Conservation (phyloP, 371 early-diverging fungal genomes). For the Mortierella sp. region DNA sequence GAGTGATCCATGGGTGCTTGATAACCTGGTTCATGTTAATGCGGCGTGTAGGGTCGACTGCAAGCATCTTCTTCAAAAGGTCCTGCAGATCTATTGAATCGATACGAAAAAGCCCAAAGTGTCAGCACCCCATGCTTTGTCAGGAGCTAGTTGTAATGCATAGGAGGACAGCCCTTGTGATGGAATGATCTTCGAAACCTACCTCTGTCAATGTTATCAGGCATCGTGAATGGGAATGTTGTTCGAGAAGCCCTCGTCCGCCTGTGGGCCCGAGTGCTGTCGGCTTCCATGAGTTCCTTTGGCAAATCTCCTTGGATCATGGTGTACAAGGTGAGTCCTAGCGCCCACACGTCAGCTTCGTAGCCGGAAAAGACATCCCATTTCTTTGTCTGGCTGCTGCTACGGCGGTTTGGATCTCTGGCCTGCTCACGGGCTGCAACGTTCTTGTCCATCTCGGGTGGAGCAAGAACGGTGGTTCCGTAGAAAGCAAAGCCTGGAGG, state of each 20-base stretch:
- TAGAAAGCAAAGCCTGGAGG: constrained; percentile 31
- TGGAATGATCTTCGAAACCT: background rate
- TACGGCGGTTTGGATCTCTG: constrained; percentile 15
- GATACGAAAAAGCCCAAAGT: background rate
- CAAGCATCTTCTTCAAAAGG: constrained; percentile 40
- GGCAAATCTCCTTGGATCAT: constrained; percentile 51
- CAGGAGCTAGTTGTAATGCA: too few species aligned
- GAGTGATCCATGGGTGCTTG: constrained; percentile 35
- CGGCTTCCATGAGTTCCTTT: constrained; percentile 30
- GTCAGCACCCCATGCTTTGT: too few species aligned
- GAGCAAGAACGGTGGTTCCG: constrained; percentile 43
- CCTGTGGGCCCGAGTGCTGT: constrained; percentile 23
- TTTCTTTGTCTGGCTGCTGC: constrained; percentile 3
- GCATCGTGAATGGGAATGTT: constrained; percentile 35
- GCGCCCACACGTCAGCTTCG: constrained; percentile 50
- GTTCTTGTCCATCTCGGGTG: constrained; percentile 52
- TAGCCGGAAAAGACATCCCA: constrained; percentile 38
- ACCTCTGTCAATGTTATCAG: constrained; percentile 29
- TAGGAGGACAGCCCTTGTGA: background rate
- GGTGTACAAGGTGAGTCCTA: constrained; percentile 39
- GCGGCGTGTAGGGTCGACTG: constrained; percentile 26
- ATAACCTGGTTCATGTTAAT: constrained; percentile 41
- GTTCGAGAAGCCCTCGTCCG: constrained; percentile 24
- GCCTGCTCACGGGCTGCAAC: constrained; percentile 21
- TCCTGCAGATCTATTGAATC: constrained; percentile 24